Conservation (phyloP, 1,284 basidiomycete genomes). For the Boletus mariae region DNA sequence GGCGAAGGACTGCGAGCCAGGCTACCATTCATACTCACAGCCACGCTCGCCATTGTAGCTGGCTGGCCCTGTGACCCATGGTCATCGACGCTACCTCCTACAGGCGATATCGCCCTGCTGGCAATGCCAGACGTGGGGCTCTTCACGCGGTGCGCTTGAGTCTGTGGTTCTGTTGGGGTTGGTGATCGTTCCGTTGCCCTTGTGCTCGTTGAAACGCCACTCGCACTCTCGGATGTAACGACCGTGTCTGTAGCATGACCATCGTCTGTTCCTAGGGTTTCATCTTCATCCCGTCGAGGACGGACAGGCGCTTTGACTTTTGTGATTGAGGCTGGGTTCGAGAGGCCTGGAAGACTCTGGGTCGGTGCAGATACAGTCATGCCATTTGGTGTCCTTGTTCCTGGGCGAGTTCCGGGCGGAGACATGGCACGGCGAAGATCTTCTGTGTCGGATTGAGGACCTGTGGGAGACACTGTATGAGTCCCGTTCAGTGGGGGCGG, state of each 20-base stretch:
- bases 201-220: slow-evolving; percentile 30
- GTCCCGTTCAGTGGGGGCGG: slow-evolving; percentile 34
- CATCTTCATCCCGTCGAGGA: slow-evolving; percentile 66
- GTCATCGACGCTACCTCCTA: slow-evolving; percentile 37
- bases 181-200: slow-evolving; percentile 45
- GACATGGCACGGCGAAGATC: slow-evolving; percentile 65
- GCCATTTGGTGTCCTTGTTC: slow-evolving; percentile 44
- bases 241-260: slow-evolving; percentile 44
- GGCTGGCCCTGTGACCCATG: slow-evolving; percentile 35
- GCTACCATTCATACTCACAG: slow-evolving; percentile 46
- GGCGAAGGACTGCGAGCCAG: slow-evolving; percentile 64
- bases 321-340: slow-evolving; percentile 23
- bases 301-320: slow-evolving; percentile 57
- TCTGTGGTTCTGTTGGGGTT: slow-evolving; percentile 39
- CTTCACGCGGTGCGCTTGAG: slow-evolving; percentile 50
- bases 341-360: slow-evolving; percentile 14
- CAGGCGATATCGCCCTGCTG: slow-evolving; percentile 57
- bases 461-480: slow-evolving; percentile 57
- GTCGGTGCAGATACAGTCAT: slow-evolving; percentile 29
- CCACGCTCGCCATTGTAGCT: slow-evolving; percentile 52
- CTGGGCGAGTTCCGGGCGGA: slow-evolving; percentile 44
- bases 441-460: slow-evolving; percentile 45
- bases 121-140: slow-evolving; percentile 50
- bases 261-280: slow-evolving; percentile 50
- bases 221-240: slow-evolving; percentile 33